These are phyloP conservation scores for Phylloporus sp. DNA, from an alignment of 768 basidiomycete species.

Conservation along the genomic window DNA sequence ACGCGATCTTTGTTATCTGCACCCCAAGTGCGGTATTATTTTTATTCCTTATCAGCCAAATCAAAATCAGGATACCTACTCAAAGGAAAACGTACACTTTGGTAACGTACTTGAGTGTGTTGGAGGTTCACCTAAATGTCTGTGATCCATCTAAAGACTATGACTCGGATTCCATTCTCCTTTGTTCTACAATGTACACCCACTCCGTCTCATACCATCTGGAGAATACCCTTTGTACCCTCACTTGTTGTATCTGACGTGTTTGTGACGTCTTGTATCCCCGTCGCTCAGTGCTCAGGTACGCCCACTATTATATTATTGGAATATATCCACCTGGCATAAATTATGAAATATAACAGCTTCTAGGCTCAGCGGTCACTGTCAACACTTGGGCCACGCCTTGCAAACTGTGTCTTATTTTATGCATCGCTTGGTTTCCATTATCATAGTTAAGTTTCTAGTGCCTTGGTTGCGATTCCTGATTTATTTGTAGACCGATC, in stretches of 20 bases:
- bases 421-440: no score
- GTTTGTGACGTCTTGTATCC: not conserved
- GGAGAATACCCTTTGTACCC: not conserved
- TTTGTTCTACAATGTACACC: not conserved
- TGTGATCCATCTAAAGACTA: not conserved
- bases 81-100: not conserved
- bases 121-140: not conserved
- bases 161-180: not conserved
- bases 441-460: no score
- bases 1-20: not conserved
- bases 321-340: not conserved
- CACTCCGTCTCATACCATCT: not conserved
- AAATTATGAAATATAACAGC: not conserved
- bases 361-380: no score
- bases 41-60: not conserved
- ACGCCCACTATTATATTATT: not conserved
- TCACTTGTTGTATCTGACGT: not conserved
- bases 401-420: no score
- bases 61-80: not conserved
- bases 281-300: not conserved
- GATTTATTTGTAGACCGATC: no score
- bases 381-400: no score
- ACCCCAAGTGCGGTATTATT: not conserved
- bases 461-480: no score
- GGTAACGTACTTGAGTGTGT: not conserved